Conservation (phyloP, 1,139 yeast species). For the Diutina rugosa region DNA sequence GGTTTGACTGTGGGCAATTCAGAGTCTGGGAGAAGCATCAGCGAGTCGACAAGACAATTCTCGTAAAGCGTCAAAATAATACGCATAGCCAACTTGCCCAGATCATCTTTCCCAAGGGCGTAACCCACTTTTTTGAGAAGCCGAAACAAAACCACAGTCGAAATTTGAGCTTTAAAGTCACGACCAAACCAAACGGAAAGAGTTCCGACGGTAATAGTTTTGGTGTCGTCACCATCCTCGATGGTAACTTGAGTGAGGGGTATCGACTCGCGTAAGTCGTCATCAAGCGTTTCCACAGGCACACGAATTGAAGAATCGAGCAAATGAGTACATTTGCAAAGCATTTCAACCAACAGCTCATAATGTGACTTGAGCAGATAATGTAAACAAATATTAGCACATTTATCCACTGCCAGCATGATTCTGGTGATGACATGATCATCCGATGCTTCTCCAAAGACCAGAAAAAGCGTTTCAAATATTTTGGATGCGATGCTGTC, state of each 20-base stretch:
- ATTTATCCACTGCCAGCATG: conserved; percentile 77
- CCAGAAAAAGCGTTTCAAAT: conserved; percentile 56
- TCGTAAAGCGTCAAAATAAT: conserved; percentile 58
- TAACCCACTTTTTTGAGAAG: conserved; percentile 48
- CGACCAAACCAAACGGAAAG: conserved; percentile 76
- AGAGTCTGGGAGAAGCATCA: conserved; percentile 40
- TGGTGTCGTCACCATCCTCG: conserved; percentile 29
- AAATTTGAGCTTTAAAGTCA: conserved; percentile 84
- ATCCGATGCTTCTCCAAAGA: conserved; percentile 80
- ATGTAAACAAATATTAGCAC: conserved; percentile 61
- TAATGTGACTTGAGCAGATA: conserved; percentile 45
- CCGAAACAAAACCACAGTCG: conserved; percentile 75
- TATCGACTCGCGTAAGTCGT: conserved; percentile 29
- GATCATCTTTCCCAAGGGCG: not conserved
- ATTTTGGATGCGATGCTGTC: conserved; percentile 47
- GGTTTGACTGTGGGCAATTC: conserved; percentile 52
- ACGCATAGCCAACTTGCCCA: conserved; percentile 32
- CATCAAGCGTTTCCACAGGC: conserved; percentile 9
- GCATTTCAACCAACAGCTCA: conserved; percentile 50
- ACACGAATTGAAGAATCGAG: conserved; percentile 13
- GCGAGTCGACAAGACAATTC: conserved; percentile 59
- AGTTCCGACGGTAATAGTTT: conserved; percentile 61
- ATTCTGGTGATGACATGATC: conserved; percentile 81
- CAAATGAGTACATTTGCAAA: conserved; percentile 53
- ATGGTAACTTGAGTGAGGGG: conserved; percentile 36